Conservation (phyloP, 257 asterid species). For the Cordia subcordata region DNA sequence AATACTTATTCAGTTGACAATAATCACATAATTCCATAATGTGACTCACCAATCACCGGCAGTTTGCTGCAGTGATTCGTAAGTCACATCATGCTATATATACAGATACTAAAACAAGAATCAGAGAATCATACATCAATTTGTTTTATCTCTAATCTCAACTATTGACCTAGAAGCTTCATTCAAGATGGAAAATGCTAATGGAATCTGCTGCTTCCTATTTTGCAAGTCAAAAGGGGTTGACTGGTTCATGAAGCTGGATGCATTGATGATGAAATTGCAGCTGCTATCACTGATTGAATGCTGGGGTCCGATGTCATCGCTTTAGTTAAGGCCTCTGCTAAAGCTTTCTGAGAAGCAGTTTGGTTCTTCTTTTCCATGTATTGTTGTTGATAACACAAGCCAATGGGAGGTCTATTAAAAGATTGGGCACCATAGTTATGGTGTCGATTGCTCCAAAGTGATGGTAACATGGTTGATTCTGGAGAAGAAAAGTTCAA, state of each 20-base stretch:
- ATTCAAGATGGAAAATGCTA: conserved; percentile 13
- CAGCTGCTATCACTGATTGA: conserved; percentile 62
- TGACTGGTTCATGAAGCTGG: conserved; percentile 9
- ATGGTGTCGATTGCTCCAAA: conserved; percentile 33
- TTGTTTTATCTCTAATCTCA: conserved; percentile 23
- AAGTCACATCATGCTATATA: conserved; percentile 11
- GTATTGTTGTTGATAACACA: conserved; percentile 7
- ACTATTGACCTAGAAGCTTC: conserved; percentile 6
- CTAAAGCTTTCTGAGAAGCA: conserved; percentile 51
- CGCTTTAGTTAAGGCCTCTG: conserved; percentile 74
- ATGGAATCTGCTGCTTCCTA: conserved; percentile 17
- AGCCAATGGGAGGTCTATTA: conserved; percentile 10
- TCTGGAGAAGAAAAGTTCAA: conserved; percentile 43
- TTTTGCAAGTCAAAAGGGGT: conserved; percentile 5
- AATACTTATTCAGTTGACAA: no score
- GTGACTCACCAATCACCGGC: conserved; percentile 4
- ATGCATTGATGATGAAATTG: conserved; percentile 50
- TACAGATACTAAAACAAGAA: background rate
- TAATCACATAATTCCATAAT: background rate
- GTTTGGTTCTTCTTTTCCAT: no score
- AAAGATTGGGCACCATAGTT: background rate
- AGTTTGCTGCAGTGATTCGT: background rate
- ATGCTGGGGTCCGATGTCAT: conserved; percentile 73
- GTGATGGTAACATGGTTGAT: conserved; percentile 22
- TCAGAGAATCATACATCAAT: background rate